Conservation (phyloP, 495 filamentous ascomycete genomes). For the Pseudomonodictys pantanalensis region DNA sequence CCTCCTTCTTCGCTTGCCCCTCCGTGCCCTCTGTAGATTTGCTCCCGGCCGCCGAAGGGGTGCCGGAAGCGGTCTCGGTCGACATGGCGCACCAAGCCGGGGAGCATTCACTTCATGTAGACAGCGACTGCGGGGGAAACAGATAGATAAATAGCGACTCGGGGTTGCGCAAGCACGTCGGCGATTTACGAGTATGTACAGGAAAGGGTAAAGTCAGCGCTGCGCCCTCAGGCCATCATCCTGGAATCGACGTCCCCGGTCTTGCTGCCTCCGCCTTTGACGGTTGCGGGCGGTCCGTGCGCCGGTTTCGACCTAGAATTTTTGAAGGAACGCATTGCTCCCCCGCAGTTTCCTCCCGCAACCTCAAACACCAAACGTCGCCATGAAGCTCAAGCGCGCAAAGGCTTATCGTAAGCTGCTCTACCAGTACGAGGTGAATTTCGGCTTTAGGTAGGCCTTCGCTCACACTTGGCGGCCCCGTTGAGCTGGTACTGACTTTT, state of each 20-base stretch:
- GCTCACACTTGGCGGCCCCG: too few species aligned
- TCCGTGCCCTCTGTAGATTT: not conserved
- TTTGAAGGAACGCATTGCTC: not conserved
- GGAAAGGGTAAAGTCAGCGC: not conserved
- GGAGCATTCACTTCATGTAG: too few species aligned
- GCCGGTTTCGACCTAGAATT: not conserved
- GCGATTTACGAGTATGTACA: conserved; percentile 5
- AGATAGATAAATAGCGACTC: not conserved
- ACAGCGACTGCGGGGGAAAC: too few species aligned
- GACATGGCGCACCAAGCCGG: too few species aligned
- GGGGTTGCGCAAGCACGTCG: not conserved
- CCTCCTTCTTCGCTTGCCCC: not conserved
- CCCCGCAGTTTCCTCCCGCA: not conserved
- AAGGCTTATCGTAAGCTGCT: conserved; percentile 98
- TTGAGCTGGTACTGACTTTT: too few species aligned
- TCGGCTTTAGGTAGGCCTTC: too few species aligned
- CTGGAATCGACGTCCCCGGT: not conserved
- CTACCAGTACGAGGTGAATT: conserved; percentile 79
- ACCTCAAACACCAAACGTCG: conserved; percentile 21
- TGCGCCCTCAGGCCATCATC: not conserved
- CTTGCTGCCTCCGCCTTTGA: not conserved
- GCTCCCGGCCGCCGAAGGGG: conserved; percentile 5
- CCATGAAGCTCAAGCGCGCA: conserved; percentile 85
- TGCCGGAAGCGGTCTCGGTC: conserved; percentile 20
- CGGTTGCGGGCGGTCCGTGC: not conserved